Base-by-base conservation (phyloP, 2,329 filamentous ascomycete species). In the Aspergillus niger region DNA sequence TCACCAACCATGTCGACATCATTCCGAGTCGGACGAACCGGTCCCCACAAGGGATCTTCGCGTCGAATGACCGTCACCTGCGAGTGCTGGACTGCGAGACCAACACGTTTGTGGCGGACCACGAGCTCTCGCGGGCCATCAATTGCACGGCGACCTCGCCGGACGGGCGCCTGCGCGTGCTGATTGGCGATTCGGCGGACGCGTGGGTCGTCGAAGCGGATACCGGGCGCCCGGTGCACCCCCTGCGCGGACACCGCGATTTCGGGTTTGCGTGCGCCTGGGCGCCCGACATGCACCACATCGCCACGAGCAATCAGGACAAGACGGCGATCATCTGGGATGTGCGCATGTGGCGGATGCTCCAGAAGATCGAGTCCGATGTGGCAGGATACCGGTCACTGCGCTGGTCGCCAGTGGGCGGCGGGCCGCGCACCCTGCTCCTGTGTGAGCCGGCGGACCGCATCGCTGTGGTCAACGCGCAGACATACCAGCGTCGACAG, bases 1-100 rank as follows among this genome's bases (percentile, higher is more conserved):
- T 86, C 63, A 85, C 84, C 17, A 87, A 86, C 61, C 84, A 87
- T 67, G 78, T 86, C 60, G 82, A 86, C 67, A 78, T 83, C 13
- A 81, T 82, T 63, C 71, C 72, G 13, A 79, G 75, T 49, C 82
- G 84, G 39, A 75, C 76, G 3, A 81, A 74, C n/a, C 77, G 79
- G 44, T 73, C 75, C 1, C 81, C 82, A 1, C 78, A 79, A 47
- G 83, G 82, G 2, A 80, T 83, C 2, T 83, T 87, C 63, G 82
- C 82, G 64, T 86, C 84, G 3, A 87, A 87, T 66, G 85, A 87
- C 70, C 72, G 77, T 43, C 79, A 80, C 43, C 72, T 87, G 11
- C 83, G 84, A 8, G 72, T 83, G 28, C 77, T 87, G 30, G 84
- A 87, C 67, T 80, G 81, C 66, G 74, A 73, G 36, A 83, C 76